Base-by-base conservation (phyloP, 768 basidiomycete species). In the Gloeostereum incarnatum region DNA sequence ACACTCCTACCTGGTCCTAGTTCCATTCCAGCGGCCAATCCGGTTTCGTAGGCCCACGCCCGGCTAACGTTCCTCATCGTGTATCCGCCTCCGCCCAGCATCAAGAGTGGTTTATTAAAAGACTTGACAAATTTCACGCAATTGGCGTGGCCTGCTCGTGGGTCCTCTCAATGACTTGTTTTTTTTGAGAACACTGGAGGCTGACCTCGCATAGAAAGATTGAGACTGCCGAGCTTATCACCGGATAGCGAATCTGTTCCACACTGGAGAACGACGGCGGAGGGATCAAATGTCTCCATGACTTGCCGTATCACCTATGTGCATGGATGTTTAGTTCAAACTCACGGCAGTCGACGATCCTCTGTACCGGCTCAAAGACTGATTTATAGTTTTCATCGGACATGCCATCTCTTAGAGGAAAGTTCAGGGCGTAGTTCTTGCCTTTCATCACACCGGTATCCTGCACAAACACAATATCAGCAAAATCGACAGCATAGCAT, bases 41-140 rank as follows among this genome's bases (percentile, higher is more conserved):
- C 96, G 2, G 96, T 99, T 62, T 99, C 96, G 51, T 78, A 99
- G 16, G 96, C 94, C 96, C 96, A 99, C 9, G 87, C 82, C 30
- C 96, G 75, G 45, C 90, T 92, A 43, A 97, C 94, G 45, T 94
- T 94, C 31, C 93, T 84, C 78, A 99, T 94, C 3, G 96, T 99
- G 59, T 99, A 99, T 0, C 96, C 96, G 7, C 96, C 96, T 19
- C 96, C 96, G 10, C 96, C 96, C 18, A 99, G 77, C 14, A 99
- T 68, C 8, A 99, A 65, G n/a, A 98, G 59, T 2, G 96, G 96
- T 35, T 89, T 83, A 54, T 88, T 84, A 62, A 98, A 96, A 1
- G 88, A 90, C 57, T 98, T 96, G 38, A 99, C 88, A 56, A 94
- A 98, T 51, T 82, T 83, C 27, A 98, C 94, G 48, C 96, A 99